Evolutionary conservation across 2,329 filamentous ascomycete genomes (phyloP).

Genomic region (Escovopsis sp.): DNA sequence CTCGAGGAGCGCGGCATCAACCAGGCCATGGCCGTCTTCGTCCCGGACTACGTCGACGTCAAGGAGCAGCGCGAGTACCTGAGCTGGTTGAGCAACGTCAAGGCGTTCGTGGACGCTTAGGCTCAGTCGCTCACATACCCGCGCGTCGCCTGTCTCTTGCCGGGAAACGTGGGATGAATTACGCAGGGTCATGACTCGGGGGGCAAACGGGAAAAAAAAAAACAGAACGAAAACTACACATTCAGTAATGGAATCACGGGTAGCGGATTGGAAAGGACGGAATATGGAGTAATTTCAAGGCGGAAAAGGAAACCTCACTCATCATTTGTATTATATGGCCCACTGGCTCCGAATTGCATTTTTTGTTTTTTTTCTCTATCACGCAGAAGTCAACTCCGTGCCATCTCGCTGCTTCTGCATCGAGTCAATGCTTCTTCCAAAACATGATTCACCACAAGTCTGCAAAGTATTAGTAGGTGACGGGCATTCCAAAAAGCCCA

Average conservation of each 20-base stretch:
- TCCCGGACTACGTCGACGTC: conserved; percentile 90
- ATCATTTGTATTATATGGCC: conserved; percentile 4
- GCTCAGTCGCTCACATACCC: no score
- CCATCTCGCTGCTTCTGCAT: no score
- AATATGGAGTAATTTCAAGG: conserved; percentile 1
- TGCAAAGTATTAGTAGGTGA: no score
- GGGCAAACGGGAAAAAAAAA: background rate
- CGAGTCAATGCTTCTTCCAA: no score
- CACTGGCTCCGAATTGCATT: background rate
- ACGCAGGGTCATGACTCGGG: no score
- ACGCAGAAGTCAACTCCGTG: no score
- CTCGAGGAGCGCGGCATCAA: conserved; percentile 90
- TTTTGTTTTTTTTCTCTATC: no score
- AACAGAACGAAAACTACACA: background rate
- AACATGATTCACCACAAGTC: no score
- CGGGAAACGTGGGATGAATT: no score
- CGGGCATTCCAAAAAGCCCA: no score
- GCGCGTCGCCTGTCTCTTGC: background rate
- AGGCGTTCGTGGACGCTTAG: conserved; percentile 67
- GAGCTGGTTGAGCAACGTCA: conserved; percentile 75
- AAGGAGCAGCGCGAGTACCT: conserved; percentile 99
- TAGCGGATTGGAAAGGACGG: background rate
- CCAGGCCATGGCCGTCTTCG: conserved; percentile 71
- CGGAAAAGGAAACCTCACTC: conserved; percentile 5
- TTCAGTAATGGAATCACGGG: background rate